phyloP scores from a whole-genome alignment of 2,329 filamentous ascomycete genomes.

The Fusarium sp. region DNA sequence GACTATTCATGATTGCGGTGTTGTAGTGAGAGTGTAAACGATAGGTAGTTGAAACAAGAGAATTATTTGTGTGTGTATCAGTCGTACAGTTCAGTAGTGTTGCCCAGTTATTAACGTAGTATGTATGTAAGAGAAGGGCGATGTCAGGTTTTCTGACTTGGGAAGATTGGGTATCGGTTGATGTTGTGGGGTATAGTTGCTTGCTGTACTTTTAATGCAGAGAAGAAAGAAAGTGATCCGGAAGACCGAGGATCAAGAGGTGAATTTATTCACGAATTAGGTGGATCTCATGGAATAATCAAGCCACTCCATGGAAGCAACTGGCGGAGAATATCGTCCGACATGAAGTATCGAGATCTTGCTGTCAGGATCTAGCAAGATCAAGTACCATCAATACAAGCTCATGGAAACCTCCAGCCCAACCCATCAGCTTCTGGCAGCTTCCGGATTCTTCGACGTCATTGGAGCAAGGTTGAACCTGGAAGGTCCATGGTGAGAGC shows the following conservation, averaged over 20 bases:
- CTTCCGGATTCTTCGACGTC: conserved; percentile 48
- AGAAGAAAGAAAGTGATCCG: conserved; percentile 23
- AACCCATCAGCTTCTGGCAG: conserved; percentile 42
- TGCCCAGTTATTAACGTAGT: conserved; percentile 10
- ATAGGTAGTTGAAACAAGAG: background rate
- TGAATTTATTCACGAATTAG: conserved; percentile 40
- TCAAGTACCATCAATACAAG: conserved; percentile 40
- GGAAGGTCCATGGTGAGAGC: background rate
- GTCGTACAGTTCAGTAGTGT: conserved; percentile 10
- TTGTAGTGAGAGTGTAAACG: conserved; percentile 5
- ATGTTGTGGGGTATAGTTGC: conserved; percentile 34
- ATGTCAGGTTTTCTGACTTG: conserved; percentile 35
- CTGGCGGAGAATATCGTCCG: conserved; percentile 23
- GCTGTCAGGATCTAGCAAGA: conserved; percentile 36
- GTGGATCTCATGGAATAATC: conserved; percentile 37
- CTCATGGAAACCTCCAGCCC: conserved; percentile 43
- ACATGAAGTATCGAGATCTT: conserved; percentile 38
- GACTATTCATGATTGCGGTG: conserved; percentile 69
- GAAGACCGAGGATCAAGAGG: conserved; percentile 5
- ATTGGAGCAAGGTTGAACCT: conserved; percentile 39
- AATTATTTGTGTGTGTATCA: conserved; percentile 2
- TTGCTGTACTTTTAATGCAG: conserved; percentile 8
- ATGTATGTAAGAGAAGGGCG: conserved; percentile 18
- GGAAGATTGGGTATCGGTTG: conserved; percentile 37
- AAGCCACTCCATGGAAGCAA: conserved; percentile 22